A percentile compares a stretch with the other conserved stretches of the same genome.
Conservation (phyloP, 306 rosid species). For the Vicia sativa region DNA sequence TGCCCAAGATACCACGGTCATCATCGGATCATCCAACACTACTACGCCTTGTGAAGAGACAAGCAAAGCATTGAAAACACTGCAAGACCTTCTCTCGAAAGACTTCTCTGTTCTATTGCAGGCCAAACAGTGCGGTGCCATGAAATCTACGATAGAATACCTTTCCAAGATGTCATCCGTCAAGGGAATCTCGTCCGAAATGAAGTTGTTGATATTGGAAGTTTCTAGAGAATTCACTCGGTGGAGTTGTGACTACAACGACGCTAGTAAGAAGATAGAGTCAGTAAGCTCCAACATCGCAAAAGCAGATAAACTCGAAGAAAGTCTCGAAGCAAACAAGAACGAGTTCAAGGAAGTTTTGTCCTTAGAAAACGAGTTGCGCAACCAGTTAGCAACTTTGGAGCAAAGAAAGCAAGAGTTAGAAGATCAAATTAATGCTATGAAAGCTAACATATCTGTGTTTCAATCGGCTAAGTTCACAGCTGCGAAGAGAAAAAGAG, state of each 20-base stretch:
- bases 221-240: conserved; percentile 48
- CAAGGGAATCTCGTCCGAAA: conserved; percentile 44
- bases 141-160: conserved; percentile 46
- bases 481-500: conserved; percentile 46
- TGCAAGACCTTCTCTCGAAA: conserved; percentile 44
- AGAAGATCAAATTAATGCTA: conserved; percentile 49
- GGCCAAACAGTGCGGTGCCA: conserved; percentile 33
- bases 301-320: conserved; percentile 54
- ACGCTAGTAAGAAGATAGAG: conserved; percentile 49
- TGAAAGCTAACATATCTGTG: conserved; percentile 45
- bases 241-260: conserved; percentile 46
- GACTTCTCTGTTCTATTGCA: conserved; percentile 46
- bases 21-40: conserved; percentile 30
- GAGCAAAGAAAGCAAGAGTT: conserved; percentile 53
- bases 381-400: conserved; percentile 47
- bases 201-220: conserved; percentile 44
- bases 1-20: conserved; percentile 28
- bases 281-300: conserved; percentile 43
- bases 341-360: conserved; percentile 47
- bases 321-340: conserved; percentile 51
- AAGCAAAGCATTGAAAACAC: conserved; percentile 45
- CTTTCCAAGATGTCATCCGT: conserved; percentile 42
- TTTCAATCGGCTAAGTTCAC: conserved; percentile 46
- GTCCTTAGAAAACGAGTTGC: conserved; percentile 47
- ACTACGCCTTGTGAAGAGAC: conserved; percentile 44